phyloP scores from a whole-genome alignment of 139 green algal genomes.

The Pleodorina starrii region DNA sequence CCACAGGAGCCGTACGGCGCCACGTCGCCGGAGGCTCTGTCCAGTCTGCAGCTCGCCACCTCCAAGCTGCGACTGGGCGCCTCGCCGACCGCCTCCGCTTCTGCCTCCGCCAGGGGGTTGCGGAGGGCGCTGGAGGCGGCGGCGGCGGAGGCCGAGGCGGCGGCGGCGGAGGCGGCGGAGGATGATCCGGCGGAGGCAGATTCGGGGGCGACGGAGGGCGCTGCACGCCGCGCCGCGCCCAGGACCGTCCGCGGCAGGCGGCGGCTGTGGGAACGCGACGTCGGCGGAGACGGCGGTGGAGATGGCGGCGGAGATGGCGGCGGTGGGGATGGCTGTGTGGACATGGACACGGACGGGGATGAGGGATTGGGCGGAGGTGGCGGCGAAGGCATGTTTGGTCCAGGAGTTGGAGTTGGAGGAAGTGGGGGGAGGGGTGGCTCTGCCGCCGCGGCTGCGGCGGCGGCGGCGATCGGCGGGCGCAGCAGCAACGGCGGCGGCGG shows the following conservation, averaged over 20 bases:
- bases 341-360: neutral
- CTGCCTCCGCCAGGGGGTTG: neutral
- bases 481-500: neutral
- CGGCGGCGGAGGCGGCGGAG: neutral
- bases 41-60: conserved; percentile 38
- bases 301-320: too few species aligned
- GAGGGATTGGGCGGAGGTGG: neutral
- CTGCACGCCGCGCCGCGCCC: neutral
- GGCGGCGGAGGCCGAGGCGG: neutral
- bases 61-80: conserved; percentile 27
- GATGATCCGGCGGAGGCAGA: neutral
- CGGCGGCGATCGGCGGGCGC: neutral
- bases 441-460: neutral
- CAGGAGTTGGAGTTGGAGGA: neutral
- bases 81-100: neutral
- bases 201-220: neutral
- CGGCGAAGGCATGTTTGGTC: neutral
- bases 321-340: neutral
- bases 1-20: neutral
- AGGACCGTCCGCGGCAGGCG: too few species aligned
- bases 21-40: neutral
- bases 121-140: neutral
- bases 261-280: neutral
- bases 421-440: neutral
- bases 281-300: neutral